Evolutionary conservation across 2,329 filamentous ascomycete genomes (phyloP), one percentile per base, ranked within the genome.

Genomic region (Microascus cirrosus): DNA sequence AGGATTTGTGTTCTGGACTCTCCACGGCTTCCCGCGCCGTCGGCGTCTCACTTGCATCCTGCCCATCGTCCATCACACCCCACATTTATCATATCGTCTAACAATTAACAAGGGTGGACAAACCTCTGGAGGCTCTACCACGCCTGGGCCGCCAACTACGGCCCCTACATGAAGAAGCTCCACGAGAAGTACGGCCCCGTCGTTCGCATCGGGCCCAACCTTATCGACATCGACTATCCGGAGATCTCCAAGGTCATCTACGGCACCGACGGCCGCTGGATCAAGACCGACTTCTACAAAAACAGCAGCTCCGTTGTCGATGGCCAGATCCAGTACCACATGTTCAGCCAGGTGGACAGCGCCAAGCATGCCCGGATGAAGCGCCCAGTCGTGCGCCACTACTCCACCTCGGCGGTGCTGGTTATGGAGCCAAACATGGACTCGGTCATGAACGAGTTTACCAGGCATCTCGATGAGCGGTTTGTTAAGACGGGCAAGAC

Each of bases 201-300:
- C 34, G 67, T 71, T 20, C 63, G 66, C 18, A 63, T 70, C 5
- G 65, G 64, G 0, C 69, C 68, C 8, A 68, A 69, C 39, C 53
- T 65, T 2, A 48, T 70, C 1, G 64, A 66, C 18, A 55, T 70
- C 13, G 63, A 66, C 25, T 50, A 62, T 1, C 67, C 67, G 1
- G 61, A 62, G 28, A 56, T 70, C 55, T 60, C 67, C 54, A 67
- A 66, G 58, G 65, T 64, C 1, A 57, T 69, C 36, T 69, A 69
- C 53, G 62, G 62, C 32, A 64, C 63, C 11, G 63, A 68, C 25
- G 60, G 60, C n/a, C 63, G 64, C 59, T 66, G 39, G 62, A 58
- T 50, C 22, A 54, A 73, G 69, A 72, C 69, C 20, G 69, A 72
- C 39, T 70, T 72, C 28, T 73, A 73, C 59, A 64, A 69, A 35